Conservation (phyloP, 1,139 yeast genomes). For the Hansenula lynferdii region DNA sequence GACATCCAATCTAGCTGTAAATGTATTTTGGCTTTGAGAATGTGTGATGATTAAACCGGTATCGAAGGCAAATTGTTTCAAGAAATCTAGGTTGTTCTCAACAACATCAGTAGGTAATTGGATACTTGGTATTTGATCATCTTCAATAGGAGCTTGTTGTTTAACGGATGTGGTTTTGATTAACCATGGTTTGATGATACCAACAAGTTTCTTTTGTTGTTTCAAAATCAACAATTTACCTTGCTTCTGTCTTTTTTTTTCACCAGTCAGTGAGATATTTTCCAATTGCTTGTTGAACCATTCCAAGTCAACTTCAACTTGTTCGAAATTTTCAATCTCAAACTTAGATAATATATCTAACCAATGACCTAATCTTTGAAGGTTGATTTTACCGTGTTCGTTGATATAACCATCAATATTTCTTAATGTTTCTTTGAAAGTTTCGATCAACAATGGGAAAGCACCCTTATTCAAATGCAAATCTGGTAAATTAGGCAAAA, state of each 20-base stretch:
- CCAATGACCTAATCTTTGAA: conserved; percentile 70
- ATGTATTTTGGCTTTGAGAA: conserved; percentile 48
- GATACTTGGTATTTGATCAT: conserved; percentile 45
- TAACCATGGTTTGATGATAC: conserved; percentile 66
- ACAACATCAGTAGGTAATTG: conserved; percentile 39
- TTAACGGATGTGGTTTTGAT: conserved; percentile 36
- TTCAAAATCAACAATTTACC: conserved; percentile 67
- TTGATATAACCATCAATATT: conserved; percentile 82
- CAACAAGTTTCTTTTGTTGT: conserved; percentile 58
- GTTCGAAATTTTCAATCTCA: conserved; percentile 76
- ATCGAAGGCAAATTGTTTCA: conserved; percentile 59
- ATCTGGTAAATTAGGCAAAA: conserved; percentile 96
- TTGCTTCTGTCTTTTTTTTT: conserved; percentile 56
- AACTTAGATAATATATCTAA: conserved; percentile 61
- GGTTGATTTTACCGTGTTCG: conserved; percentile 75
- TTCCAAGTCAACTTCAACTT: conserved; percentile 76
- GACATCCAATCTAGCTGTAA: conserved; percentile 57
- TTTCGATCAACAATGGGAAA: conserved; percentile 79
- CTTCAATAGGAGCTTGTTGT: conserved; percentile 28
- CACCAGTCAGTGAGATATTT: conserved; percentile 71
- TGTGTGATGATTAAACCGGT: conserved; percentile 64
- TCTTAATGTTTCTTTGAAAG: conserved; percentile 78
- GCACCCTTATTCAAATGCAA: conserved; percentile 94
- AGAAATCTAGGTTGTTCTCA: conserved; percentile 52
- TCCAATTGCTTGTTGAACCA: conserved; percentile 89